Percentiles rank a stretch among this genome's conserved stretches.
Evolutionary conservation across 176 grass and related monocot genomes (phyloP).

Genomic region (Bromus sterilis): DNA sequence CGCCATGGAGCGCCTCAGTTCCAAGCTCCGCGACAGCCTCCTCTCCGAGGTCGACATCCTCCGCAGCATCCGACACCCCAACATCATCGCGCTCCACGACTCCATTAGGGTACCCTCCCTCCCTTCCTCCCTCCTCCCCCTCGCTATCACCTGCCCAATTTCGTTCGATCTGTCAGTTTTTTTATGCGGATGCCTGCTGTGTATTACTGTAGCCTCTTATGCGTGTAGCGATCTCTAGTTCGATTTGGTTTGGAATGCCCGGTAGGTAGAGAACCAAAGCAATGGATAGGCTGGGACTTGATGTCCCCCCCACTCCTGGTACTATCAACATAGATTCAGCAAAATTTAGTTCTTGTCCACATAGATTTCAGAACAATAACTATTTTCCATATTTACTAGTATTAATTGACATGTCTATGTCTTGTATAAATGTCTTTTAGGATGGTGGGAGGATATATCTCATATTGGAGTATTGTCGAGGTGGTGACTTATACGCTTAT

Average conservation of each 20-base stretch:
- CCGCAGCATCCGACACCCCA: conserved; percentile 60
- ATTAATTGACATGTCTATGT: neutral
- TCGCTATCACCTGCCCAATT: neutral
- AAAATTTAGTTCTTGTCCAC: neutral
- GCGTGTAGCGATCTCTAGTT: conserved; percentile 1
- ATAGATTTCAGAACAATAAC: neutral
- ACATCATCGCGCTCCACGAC: conserved; percentile 80
- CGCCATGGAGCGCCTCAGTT: conserved; percentile 58
- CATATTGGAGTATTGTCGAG: conserved; percentile 87
- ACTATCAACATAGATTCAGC: neutral
- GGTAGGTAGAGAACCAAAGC: neutral
- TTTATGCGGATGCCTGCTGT: neutral
- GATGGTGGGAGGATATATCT: conserved; percentile 72
- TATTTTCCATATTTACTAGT: neutral
- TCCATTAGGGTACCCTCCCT: conserved; percentile 47
- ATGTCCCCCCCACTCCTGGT: neutral
- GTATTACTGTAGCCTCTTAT: neutral
- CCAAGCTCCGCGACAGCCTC: conserved; percentile 87
- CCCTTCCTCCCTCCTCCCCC: neutral
- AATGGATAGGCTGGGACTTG: neutral
- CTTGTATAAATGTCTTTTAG: conserved; percentile 29
- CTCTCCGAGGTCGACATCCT: conserved; percentile 95
- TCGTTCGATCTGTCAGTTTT: conserved; percentile 11
- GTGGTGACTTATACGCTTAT: conserved; percentile 70
- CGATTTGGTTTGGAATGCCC: neutral